Evolutionary conservation across 352 stramenopile genomes (phyloP).

Genomic region (Saprolegnia diclina): DNA sequence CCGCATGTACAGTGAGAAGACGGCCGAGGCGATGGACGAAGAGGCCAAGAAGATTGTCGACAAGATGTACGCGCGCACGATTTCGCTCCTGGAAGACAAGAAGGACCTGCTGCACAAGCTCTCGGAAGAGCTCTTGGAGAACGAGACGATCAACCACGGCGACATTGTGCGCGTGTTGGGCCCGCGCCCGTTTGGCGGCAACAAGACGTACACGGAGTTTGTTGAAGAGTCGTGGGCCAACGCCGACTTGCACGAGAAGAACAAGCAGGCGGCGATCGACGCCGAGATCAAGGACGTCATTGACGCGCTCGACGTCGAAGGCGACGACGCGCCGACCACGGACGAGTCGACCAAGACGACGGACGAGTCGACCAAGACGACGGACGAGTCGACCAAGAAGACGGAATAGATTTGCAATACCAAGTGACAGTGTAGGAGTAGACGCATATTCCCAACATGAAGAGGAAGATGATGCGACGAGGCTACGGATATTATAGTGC

Average conservation of each 20-base stretch:
- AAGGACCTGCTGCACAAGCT: conserved; percentile 90
- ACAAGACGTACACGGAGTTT: conserved; percentile 97
- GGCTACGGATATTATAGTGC: too few relatives aligned
- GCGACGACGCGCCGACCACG: not conserved
- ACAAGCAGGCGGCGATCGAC: conserved; percentile 46
- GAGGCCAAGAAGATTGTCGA: conserved; percentile 97
- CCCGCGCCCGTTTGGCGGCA: conserved; percentile 87
- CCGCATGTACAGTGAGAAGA: conserved; percentile 97
- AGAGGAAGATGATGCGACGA: too few relatives aligned
- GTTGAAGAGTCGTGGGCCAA: conserved; percentile 85
- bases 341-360: conserved; percentile 19
- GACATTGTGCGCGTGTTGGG: conserved; percentile 96
- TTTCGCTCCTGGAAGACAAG: conserved; percentile 92
- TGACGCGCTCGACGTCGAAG: conserved; percentile 11
- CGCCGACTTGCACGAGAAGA: conserved; percentile 69
- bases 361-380: conserved; percentile 13
- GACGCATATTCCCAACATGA: not conserved
- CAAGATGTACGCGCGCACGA: conserved; percentile 94
- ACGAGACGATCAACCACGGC: conserved; percentile 99
- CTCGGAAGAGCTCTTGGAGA: conserved; percentile 93
- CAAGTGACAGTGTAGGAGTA: conserved; percentile 30
- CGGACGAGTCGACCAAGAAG: conserved; percentile 3
- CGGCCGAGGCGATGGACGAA: conserved; percentile 97
- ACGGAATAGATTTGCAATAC: conserved; percentile 17
- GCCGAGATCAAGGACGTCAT: conserved; percentile 21